Conservation (phyloP, 495 filamentous ascomycete species). For the Achaetomiella virescens region DNA sequence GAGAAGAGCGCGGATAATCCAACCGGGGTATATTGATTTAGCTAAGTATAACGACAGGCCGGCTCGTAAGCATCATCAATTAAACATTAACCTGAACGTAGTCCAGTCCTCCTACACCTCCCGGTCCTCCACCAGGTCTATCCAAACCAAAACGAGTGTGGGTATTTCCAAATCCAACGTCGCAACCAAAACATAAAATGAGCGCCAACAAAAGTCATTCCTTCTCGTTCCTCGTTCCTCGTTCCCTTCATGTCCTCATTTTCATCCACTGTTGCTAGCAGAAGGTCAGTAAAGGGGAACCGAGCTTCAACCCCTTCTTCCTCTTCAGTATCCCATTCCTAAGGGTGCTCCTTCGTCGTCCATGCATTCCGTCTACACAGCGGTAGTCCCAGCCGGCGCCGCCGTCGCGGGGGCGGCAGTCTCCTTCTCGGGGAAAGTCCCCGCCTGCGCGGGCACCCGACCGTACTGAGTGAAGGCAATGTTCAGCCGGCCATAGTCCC, state of each 20-base stretch:
- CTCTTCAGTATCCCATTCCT: not conserved
- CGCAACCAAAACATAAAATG: not conserved
- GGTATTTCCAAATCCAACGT: not conserved
- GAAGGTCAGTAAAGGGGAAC: not conserved
- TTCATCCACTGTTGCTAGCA: not conserved
- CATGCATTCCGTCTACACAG: not conserved
- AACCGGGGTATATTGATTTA: not conserved
- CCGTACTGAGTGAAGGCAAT: constrained; percentile 51
- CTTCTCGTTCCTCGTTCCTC: not conserved
- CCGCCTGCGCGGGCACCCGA: constrained; percentile 34
- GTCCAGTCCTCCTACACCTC: too few relatives aligned
- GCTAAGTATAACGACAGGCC: not conserved
- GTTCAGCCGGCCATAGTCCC: constrained; percentile 45
- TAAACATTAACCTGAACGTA: constrained; percentile 3
- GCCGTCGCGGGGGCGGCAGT: constrained; percentile 16
- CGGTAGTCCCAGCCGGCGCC: not conserved
- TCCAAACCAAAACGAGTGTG: constrained; percentile 7
- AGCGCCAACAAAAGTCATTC: not conserved
- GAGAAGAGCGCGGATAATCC: not conserved
- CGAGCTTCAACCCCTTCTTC: not conserved
- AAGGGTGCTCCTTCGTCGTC: not conserved
- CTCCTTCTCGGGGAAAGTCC: constrained; percentile 42
- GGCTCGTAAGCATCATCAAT: not conserved
- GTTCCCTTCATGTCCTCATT: not conserved
- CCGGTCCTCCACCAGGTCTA: not conserved